A percentile compares a stretch with the other conserved stretches of the same genome.
phyloP scores from a whole-genome alignment of 1,284 basidiomycete genomes.

The Rhodotorula sp. region DNA sequence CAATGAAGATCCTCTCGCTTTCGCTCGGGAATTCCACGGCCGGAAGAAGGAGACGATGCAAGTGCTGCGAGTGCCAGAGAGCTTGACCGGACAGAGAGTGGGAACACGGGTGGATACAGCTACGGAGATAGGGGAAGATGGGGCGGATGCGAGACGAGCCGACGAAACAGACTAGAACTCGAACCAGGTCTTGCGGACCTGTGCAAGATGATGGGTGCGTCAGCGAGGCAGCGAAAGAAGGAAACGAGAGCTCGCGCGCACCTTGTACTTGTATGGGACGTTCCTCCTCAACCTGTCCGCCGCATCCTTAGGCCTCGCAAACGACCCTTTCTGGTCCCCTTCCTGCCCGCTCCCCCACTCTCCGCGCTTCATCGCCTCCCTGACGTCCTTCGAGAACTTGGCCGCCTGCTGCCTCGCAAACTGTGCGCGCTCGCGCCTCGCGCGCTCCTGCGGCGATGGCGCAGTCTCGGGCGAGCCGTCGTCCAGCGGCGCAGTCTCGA shows the following conservation, averaged over 20 bases:
- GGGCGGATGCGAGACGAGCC: too few relatives aligned
- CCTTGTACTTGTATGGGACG: conserved; percentile 44
- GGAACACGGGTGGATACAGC: too few relatives aligned
- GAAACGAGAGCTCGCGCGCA: conserved; percentile 10
- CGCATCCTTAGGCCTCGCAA: conserved; percentile 43
- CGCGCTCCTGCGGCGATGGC: conserved; percentile 21
- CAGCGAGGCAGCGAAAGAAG: not conserved
- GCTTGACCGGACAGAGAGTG: too few relatives aligned
- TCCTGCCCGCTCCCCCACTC: conserved; percentile 27
- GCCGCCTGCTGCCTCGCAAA: conserved; percentile 36
- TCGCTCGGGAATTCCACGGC: too few relatives aligned
- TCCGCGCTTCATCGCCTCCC: conserved; percentile 35
- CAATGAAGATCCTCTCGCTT: too few relatives aligned
- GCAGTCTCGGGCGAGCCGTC: not conserved
- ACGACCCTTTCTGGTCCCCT: conserved; percentile 20
- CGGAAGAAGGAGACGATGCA: too few relatives aligned
- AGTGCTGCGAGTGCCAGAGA: too few relatives aligned
- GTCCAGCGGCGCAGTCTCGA: not conserved
- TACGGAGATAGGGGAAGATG: too few relatives aligned
- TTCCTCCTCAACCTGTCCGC: conserved; percentile 41
- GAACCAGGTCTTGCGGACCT: conserved; percentile 26
- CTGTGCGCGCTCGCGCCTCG: conserved; percentile 29
- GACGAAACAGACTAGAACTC: not conserved
- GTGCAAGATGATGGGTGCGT: not conserved
- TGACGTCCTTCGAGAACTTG: conserved; percentile 36